Percentiles rank a stretch among this genome's conserved stretches.
Conservation (phyloP, 140 eudicot species). For the Erigeron philadelphicus region DNA sequence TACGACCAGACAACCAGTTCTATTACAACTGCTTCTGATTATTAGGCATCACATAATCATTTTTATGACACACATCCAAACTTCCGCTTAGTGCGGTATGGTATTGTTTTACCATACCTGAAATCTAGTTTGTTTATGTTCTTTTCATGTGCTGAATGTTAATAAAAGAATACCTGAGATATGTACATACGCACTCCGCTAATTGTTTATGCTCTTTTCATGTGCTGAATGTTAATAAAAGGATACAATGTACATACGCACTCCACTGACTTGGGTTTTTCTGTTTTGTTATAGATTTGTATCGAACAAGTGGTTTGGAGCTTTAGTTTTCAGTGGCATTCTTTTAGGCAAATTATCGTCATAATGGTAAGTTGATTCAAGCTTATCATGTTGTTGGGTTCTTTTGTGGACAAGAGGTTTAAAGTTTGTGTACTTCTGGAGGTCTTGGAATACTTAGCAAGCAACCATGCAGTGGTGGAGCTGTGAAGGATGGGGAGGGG, state of each 20-base stretch:
- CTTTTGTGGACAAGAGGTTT: neutral
- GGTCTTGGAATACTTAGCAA: neutral
- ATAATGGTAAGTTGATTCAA: neutral
- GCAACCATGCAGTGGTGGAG: neutral
- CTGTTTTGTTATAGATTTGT: slow-evolving; percentile 49
- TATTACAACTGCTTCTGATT: no score
- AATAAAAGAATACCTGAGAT: no score
- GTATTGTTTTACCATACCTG: neutral
- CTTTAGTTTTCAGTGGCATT: slow-evolving; percentile 63
- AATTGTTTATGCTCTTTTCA: neutral
- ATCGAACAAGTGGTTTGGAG: slow-evolving; percentile 91
- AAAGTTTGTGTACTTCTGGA: neutral
- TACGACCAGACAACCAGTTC: no score
- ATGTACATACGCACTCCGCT: neutral
- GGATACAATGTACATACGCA: neutral
- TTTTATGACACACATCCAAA: no score
- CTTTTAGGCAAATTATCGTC: slow-evolving; percentile 51
- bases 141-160: no score
- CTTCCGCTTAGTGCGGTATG: no score
- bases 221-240: no score
- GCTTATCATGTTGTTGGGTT: neutral
- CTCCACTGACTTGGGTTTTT: slow-evolving; percentile 5
- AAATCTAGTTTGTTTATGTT: no score
- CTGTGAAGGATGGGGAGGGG: no score
- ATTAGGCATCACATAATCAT: no score